Conservation (phyloP, 352 stramenopile genomes). For the Phytophthora citricola region DNA sequence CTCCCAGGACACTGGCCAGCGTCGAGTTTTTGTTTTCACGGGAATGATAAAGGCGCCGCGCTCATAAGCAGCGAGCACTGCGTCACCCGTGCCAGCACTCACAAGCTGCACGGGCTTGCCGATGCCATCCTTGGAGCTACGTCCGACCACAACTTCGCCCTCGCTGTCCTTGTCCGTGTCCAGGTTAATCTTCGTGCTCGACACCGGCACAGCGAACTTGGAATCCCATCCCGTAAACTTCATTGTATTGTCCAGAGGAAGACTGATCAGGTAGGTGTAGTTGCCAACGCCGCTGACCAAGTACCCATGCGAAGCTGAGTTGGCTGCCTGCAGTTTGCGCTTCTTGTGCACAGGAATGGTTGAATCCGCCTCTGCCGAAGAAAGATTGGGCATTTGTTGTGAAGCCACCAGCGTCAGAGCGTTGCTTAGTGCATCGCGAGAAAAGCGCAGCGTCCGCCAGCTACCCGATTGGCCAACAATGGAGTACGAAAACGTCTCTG, state of each 20-base stretch:
- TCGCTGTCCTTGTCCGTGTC: constrained; percentile 31
- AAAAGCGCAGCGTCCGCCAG: constrained; percentile 60
- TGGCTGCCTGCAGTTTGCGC: constrained; percentile 56
- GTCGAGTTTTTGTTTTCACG: constrained; percentile 81
- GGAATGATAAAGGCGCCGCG: constrained; percentile 66
- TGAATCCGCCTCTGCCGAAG: constrained; percentile 26
- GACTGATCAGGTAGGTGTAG: constrained; percentile 67
- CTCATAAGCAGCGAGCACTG: constrained; percentile 69
- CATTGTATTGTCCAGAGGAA: constrained; percentile 39
- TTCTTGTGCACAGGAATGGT: constrained; percentile 62
- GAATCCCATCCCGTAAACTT: constrained; percentile 71
- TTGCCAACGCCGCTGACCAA: constrained; percentile 49
- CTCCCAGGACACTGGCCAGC: constrained; percentile 72
- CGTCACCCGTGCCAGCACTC: constrained; percentile 62
- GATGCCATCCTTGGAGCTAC: constrained; percentile 33
- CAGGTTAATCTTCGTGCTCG: constrained; percentile 54
- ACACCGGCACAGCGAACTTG: constrained; percentile 78
- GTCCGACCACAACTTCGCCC: constrained; percentile 22
- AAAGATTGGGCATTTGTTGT: constrained; percentile 51
- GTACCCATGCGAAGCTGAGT: constrained; percentile 34
- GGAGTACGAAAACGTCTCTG: constrained; percentile 76
- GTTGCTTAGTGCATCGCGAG: constrained; percentile 56
- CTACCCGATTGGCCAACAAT: constrained; percentile 61
- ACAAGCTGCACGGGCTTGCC: constrained; percentile 59
- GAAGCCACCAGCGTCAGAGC: constrained; percentile 48